A percentile compares a stretch with the other conserved stretches of the same genome.
Evolutionary conservation across 169 alveolate species (phyloP).

Genomic region (Theileria equi): DNA sequence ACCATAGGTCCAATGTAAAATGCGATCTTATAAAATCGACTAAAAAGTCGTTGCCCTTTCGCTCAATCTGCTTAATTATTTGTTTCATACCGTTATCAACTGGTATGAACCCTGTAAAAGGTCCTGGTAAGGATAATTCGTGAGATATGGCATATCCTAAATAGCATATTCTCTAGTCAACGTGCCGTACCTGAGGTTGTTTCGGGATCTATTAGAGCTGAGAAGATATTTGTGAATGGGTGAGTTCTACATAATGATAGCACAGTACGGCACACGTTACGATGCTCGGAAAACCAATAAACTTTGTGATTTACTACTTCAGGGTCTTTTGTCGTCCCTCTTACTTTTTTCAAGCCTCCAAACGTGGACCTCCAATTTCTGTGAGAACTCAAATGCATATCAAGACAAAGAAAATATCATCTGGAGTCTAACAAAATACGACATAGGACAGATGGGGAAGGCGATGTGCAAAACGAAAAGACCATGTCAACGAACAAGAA

Average conservation of each 20-base stretch:
- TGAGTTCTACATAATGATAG: slow-evolving; percentile 45
- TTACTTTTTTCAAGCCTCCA: slow-evolving; percentile 4
- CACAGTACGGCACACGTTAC: slow-evolving; percentile 66
- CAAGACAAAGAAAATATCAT: not conserved
- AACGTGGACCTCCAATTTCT: not conserved
- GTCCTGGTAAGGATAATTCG: slow-evolving; percentile 75
- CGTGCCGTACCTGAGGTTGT: slow-evolving; percentile 31
- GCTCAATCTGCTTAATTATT: slow-evolving; percentile 38
- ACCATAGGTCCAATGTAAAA: slow-evolving; percentile 67
- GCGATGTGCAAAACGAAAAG: not conserved
- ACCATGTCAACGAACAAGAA: not conserved
- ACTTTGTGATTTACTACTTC: slow-evolving; percentile 71
- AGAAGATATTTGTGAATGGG: slow-evolving; percentile 29
- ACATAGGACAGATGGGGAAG: slow-evolving; percentile 2
- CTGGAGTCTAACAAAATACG: not conserved
- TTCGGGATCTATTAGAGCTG: slow-evolving; percentile 34
- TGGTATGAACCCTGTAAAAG: slow-evolving; percentile 77
- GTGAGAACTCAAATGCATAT: not conserved
- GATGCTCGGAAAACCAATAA: slow-evolving; percentile 76
- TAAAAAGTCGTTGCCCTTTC: slow-evolving; percentile 22
- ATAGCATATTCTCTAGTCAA: not conserved
- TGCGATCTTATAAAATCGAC: slow-evolving; percentile 69
- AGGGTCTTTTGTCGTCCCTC: slow-evolving; percentile 65
- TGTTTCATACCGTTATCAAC: slow-evolving; percentile 58
- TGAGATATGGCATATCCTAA: slow-evolving; percentile 67